A percentile compares a stretch with the other conserved stretches of the same genome.
Evolutionary conservation across 2,329 filamentous ascomycete species (phyloP).

Genomic region (Mycosphaerelloides madeirae): DNA sequence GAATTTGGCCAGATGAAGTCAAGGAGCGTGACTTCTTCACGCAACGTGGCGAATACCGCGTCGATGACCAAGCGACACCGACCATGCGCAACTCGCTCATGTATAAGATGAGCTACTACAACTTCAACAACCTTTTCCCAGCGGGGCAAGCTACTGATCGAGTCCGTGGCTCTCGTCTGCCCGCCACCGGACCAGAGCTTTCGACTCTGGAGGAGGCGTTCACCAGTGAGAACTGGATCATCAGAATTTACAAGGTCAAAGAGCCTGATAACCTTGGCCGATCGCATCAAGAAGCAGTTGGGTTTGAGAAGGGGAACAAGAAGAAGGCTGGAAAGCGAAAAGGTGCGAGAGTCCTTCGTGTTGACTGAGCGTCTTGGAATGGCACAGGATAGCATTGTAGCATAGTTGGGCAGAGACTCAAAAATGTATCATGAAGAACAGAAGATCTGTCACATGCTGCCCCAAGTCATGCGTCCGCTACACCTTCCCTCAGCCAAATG

Average conservation of each 20-base stretch:
- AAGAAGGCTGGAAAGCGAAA: constrained; percentile 70
- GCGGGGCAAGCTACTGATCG: constrained; percentile 84
- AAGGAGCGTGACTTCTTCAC: constrained; percentile 98
- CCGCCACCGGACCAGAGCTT: constrained; percentile 78
- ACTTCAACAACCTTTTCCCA: constrained; percentile 88
- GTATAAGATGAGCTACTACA: constrained; percentile 99
- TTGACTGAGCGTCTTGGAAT: constrained; percentile 45
- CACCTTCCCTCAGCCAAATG: too few relatives aligned
- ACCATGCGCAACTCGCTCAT: constrained; percentile 99
- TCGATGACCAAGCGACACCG: constrained; percentile 87
- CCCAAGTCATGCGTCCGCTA: too few relatives aligned
- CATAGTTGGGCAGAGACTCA: constrained; percentile 1
- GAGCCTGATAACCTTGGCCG: constrained; percentile 93
- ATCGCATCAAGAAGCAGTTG: constrained; percentile 66
- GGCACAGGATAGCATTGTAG: constrained; percentile 2
- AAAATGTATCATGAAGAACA: too few relatives aligned
- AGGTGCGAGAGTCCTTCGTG: constrained; percentile 65
- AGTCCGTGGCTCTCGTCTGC: constrained; percentile 74
- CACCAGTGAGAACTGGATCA: constrained; percentile 99
- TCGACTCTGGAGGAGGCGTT: constrained; percentile 93
- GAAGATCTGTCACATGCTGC: too few relatives aligned
- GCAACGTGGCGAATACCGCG: constrained; percentile 83
- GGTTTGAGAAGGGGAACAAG: constrained; percentile 76
- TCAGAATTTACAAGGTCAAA: constrained; percentile 99
- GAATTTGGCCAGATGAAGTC: constrained; percentile 97